These are phyloP conservation scores for Lyophyllum atratum DNA, from an alignment of 768 basidiomycete genomes.

Conservation along the genomic window DNA sequence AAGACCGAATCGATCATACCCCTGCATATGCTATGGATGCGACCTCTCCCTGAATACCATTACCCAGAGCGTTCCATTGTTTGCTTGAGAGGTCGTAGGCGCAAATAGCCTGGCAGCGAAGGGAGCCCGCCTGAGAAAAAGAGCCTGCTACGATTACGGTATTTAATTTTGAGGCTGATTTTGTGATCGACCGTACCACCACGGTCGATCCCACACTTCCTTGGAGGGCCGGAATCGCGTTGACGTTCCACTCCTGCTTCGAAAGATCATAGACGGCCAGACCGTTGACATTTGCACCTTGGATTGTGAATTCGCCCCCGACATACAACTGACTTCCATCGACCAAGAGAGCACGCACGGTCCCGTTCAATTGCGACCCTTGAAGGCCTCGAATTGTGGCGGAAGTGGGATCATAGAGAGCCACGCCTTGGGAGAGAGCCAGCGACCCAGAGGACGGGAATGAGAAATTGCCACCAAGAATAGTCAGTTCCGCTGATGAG, in stretches of 20 bases:
- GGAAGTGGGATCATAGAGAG: constrained; percentile 65
- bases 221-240: constrained; percentile 62
- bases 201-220: constrained; percentile 52
- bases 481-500: constrained; percentile 60
- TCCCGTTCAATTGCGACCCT: constrained; percentile 70
- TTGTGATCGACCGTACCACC: constrained; percentile 71
- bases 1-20: constrained; percentile 38
- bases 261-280: constrained; percentile 82
- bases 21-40: constrained; percentile 79
- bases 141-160: constrained; percentile 85
- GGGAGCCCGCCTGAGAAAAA: constrained; percentile 76
- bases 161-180: constrained; percentile 58
- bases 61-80: constrained; percentile 81
- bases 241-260: constrained; percentile 60
- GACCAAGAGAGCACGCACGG: constrained; percentile 76
- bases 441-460: constrained; percentile 45
- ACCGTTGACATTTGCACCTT: constrained; percentile 59
- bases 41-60: constrained; percentile 81
- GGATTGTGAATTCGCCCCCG: constrained; percentile 80
- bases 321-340: constrained; percentile 71
- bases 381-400: constrained; percentile 52
- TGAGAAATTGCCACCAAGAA: constrained; percentile 92
- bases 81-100: constrained; percentile 63
- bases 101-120: constrained; percentile 79
- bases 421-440: constrained; percentile 54